Evolutionary conservation across 805 yeast genomes (phyloP), one percentile per base, ranked within the genome.

Genomic region (Candida incommunis): DNA sequence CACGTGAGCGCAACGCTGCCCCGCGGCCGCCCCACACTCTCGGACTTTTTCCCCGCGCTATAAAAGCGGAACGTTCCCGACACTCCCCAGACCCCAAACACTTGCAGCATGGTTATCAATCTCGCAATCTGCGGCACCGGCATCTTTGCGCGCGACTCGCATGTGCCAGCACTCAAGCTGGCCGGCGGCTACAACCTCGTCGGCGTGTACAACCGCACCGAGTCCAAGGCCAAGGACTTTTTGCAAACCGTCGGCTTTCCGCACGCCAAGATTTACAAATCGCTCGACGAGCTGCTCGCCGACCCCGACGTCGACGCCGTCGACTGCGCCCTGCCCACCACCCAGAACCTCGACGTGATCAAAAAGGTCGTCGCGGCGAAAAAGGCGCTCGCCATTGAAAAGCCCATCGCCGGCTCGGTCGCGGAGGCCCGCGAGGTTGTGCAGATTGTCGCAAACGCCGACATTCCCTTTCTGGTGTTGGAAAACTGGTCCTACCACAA

Each of bases 301-400:
- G 87, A 82, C 58, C 68, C 76, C n/a, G 61, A 72, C 0, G 74
- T 87, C 40, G 92, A 83, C 49, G 72, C 80, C 24, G 72, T 90
- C 23, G 96, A 90, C 59, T 94, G 86, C 2, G 69, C 88, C 50
- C 72, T 90, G 44, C 97, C 97, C n/a, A 95, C 80, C 1, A 90
- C 86, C 60, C 73, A 64, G 67, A 90, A 86, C 61, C 66, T 77
- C 41, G 76, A 69, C 34, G 78, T 78, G 2, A 80, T 87, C 26
- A 70, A 76, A 55, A 70, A 73, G 52, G 94, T 94, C 2, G 67
- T 85, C 45, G 71, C 74, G 42, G 72, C 82, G 53, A 75, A 77
- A 43, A 90, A 88, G 65, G 92, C 95, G 47, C 69, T 88, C 41
- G 69, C 76, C 31, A 63, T 90, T 56, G 97, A 90, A 62, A 90